A percentile compares a stretch with the other conserved stretches of the same genome.
These are phyloP conservation scores for Leccinum solheimii DNA, from an alignment of 1,284 basidiomycete species.

Conservation along the genomic window DNA sequence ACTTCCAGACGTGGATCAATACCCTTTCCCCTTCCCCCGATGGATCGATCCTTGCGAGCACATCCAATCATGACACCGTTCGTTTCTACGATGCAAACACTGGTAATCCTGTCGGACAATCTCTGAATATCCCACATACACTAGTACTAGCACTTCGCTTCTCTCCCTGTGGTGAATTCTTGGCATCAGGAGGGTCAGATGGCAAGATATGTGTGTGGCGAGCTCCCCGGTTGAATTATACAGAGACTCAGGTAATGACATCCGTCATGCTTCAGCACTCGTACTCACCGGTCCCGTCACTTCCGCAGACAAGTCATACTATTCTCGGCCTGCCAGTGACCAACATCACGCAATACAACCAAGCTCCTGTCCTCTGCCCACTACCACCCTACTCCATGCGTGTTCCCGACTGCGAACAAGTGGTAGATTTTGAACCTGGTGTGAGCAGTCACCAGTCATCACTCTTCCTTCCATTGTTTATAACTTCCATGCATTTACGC, in stretches of 20 bases:
- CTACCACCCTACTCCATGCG: background rate
- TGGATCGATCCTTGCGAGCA: constrained; percentile 2
- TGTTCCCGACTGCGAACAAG: background rate
- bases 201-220: constrained; percentile 6
- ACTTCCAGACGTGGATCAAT: background rate
- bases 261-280: background rate
- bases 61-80: background rate
- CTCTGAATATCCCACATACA: background rate
- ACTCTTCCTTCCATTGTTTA: background rate
- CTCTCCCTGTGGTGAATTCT: constrained; percentile 2
- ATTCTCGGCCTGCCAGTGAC: background rate
- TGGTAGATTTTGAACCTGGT: background rate
- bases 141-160: background rate
- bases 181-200: background rate
- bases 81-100: constrained; percentile 11
- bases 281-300: background rate
- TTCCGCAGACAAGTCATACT: background rate
- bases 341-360: background rate
- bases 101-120: background rate
- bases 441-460: background rate
- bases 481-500: background rate
- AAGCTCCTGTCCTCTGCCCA: background rate
- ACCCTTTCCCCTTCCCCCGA: background rate
- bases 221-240: background rate
- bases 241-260: background rate